Evolutionary conservation across 2,329 filamentous ascomycete genomes (phyloP).

Genomic region (Botryosphaeria dothidea): DNA sequence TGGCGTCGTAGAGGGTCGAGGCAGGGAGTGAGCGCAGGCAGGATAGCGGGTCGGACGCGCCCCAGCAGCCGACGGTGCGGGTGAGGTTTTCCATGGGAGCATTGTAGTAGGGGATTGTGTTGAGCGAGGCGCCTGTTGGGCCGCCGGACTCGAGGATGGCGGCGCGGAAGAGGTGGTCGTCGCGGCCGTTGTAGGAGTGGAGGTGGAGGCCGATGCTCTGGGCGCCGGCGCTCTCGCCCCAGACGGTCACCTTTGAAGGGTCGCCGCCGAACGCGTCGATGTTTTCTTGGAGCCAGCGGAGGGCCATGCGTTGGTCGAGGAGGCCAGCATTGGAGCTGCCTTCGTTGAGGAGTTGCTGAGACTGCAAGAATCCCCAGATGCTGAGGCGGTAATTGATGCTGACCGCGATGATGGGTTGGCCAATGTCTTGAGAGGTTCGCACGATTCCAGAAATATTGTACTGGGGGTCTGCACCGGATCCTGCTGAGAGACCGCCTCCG

Average conservation of each 20-base stretch:
- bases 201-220: conserved; percentile 38
- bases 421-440: background rate
- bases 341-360: conserved; percentile 50
- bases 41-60: conserved; percentile 33
- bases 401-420: conserved; percentile 60
- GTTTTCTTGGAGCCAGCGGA: conserved; percentile 47
- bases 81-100: conserved; percentile 15
- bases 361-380: conserved; percentile 63
- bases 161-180: conserved; percentile 43
- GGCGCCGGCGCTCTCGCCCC: conserved; percentile 40
- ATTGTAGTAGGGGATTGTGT: conserved; percentile 35
- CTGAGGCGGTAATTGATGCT: conserved; percentile 60
- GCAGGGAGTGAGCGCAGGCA: conserved; percentile 31
- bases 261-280: conserved; percentile 46
- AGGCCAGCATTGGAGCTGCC: conserved; percentile 50
- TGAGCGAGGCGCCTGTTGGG: conserved; percentile 33
- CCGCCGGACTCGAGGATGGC: conserved; percentile 43
- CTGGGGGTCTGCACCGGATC: conserved; percentile 25
- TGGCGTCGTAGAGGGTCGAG: conserved; percentile 29
- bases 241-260: conserved; percentile 39
- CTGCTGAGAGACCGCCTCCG: conserved; percentile 19
- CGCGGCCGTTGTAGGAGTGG: conserved; percentile 42
- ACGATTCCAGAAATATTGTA: conserved; percentile 34
- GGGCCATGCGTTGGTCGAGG: conserved; percentile 39
- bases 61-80: conserved; percentile 7